Evolutionary conservation across 2,329 filamentous ascomycete species (phyloP).

Genomic region (Aspergillus terreus): DNA sequence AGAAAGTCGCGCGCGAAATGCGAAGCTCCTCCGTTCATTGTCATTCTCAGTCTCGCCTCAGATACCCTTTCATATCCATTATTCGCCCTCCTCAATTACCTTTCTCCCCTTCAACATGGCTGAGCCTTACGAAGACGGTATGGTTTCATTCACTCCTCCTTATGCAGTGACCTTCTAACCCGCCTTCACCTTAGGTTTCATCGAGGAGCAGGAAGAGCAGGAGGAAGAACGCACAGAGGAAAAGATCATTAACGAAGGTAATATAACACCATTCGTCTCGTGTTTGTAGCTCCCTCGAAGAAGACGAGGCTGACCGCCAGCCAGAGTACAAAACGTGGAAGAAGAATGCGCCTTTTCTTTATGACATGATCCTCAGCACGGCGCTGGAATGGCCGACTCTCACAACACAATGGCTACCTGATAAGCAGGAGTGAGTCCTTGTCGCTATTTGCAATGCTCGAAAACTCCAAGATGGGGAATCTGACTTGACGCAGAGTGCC

Average conservation of each 20-base stretch:
- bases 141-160: conserved; percentile 11
- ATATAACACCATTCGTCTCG: neutral
- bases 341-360: conserved; percentile 97
- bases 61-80: neutral
- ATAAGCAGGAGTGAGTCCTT: conserved; percentile 67
- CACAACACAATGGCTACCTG: conserved; percentile 96
- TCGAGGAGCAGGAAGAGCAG: conserved; percentile 45
- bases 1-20: conserved; percentile 22
- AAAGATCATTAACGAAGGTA: conserved; percentile 91
- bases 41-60: neutral
- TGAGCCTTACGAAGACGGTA: conserved; percentile 36
- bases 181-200: conserved; percentile 21
- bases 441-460: neutral
- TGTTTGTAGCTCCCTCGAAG: neutral
- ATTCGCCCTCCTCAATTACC: neutral
- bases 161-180: conserved; percentile 18
- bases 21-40: conserved; percentile 3
- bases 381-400: conserved; percentile 96
- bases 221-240: conserved; percentile 75
- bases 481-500: conserved; percentile 52
- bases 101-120: conserved; percentile 15
- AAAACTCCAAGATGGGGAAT: neutral
- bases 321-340: conserved; percentile 99
- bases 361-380: conserved; percentile 94
- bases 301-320: neutral